Percentiles rank a stretch among this genome's conserved stretches.
Evolutionary conservation across 2,329 filamentous ascomycete species (phyloP).

Genomic region (Ophiostoma populinum): DNA sequence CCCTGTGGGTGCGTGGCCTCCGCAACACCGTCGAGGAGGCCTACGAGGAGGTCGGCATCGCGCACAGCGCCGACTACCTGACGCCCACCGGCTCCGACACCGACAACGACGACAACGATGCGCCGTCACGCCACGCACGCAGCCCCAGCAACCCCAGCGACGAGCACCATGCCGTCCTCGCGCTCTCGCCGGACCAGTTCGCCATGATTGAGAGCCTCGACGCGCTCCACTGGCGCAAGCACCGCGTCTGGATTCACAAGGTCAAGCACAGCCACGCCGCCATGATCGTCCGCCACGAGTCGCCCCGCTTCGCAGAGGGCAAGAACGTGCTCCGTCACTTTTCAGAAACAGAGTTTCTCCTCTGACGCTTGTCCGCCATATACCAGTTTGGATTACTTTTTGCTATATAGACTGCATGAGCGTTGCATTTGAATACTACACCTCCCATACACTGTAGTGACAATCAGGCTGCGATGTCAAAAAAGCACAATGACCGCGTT

Average conservation of each 20-base stretch:
- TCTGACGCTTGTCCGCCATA: constrained; percentile 19
- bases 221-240: constrained; percentile 44
- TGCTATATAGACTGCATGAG: not conserved
- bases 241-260: constrained; percentile 59
- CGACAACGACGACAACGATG: not conserved
- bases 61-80: constrained; percentile 56
- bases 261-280: constrained; percentile 73
- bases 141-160: not conserved
- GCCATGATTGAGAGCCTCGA: constrained; percentile 68
- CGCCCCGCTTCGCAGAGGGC: constrained; percentile 55
- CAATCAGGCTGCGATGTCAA: too few species aligned
- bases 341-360: constrained; percentile 55
- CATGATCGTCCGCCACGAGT: constrained; percentile 64
- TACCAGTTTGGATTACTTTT: not conserved
- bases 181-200: constrained; percentile 66
- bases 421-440: not conserved
- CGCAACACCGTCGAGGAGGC: constrained; percentile 61
- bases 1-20: constrained; percentile 58
- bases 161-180: constrained; percentile 38
- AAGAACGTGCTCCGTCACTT: constrained; percentile 65
- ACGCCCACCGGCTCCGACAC: constrained; percentile 26
- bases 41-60: constrained; percentile 54
- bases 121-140: too few species aligned
- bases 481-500: too few species aligned
- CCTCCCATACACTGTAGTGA: too few species aligned